Evolutionary conservation across 768 basidiomycete species (phyloP).

Genomic region (Zangia roseola): DNA sequence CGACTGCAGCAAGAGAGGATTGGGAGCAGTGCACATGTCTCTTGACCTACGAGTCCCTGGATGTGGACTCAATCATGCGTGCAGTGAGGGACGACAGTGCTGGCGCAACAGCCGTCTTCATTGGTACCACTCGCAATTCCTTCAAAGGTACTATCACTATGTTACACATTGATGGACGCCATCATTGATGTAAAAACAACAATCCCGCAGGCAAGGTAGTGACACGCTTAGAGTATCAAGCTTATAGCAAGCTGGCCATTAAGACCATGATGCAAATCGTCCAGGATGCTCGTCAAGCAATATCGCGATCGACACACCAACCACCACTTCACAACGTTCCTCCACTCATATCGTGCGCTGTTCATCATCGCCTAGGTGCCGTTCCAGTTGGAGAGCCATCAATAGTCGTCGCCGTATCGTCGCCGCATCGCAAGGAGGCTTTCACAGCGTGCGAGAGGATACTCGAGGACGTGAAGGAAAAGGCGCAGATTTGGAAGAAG

Average conservation of each 20-base stretch:
- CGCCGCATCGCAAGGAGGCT: conserved; percentile 80
- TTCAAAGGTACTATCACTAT: conserved; percentile 61
- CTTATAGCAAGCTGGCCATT: conserved; percentile 77
- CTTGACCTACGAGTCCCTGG: conserved; percentile 59
- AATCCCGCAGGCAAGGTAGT: conserved; percentile 58
- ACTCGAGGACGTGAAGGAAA: conserved; percentile 82
- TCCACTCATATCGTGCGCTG: conserved; percentile 54
- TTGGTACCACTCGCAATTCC: conserved; percentile 83
- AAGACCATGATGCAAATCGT: conserved; percentile 71
- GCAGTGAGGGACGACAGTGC: conserved; percentile 63
- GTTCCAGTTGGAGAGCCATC: conserved; percentile 80
- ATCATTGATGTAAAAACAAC: conserved; percentile 12
- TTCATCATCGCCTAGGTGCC: conserved; percentile 75
- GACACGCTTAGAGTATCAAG: conserved; percentile 76
- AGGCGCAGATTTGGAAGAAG: conserved; percentile 89
- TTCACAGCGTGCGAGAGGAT: conserved; percentile 79
- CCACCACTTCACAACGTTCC: conserved; percentile 21
- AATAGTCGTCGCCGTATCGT: conserved; percentile 82
- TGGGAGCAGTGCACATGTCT: conserved; percentile 36
- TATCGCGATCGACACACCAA: conserved; percentile 45
- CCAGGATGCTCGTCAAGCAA: conserved; percentile 39
- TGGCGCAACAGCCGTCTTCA: conserved; percentile 74
- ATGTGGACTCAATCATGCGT: conserved; percentile 54
- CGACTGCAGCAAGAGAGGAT: conserved; percentile 24
- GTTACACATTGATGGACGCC: background rate